Percentiles rank a stretch among this genome's conserved stretches.
Evolutionary conservation across 306 rosid genomes (phyloP).

Genomic region (Prunus mongolica): DNA sequence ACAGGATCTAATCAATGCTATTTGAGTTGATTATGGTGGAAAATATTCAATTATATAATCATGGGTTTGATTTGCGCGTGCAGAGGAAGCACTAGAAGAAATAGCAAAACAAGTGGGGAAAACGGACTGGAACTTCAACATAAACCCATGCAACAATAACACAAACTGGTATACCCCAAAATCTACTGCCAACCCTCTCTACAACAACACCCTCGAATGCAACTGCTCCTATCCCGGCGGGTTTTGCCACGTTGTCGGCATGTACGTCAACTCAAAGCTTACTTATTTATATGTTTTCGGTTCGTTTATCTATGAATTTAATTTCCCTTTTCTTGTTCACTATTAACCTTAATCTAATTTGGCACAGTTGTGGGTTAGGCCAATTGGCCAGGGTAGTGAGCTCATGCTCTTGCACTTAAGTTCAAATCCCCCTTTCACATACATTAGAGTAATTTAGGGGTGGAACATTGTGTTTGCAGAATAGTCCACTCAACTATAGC

Average conservation of each 20-base stretch:
- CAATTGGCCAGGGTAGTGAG: no score
- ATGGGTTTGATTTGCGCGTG: not conserved
- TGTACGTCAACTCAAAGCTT: not conserved
- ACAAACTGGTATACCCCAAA: slow-evolving; percentile 10
- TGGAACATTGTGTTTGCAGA: not conserved
- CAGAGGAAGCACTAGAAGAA: slow-evolving; percentile 17
- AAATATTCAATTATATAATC: not conserved
- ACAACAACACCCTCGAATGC: slow-evolving; percentile 22
- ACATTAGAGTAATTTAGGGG: no score
- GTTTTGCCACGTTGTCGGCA: slow-evolving; percentile 11
- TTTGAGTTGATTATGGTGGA: no score
- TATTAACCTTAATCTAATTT: no score
- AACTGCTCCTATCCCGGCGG: not conserved
- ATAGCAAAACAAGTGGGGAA: slow-evolving; percentile 4
- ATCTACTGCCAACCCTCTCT: not conserved
- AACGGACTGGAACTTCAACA: slow-evolving; percentile 17
- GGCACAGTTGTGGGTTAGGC: no score
- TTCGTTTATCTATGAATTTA: not conserved
- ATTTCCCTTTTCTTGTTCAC: not conserved
- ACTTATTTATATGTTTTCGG: not conserved
- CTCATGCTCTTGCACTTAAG: no score
- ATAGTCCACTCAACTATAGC: no score
- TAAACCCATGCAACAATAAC: slow-evolving; percentile 12
- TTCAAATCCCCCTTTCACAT: no score
- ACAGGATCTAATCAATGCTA: no score